Base-by-base conservation (phyloP, 805 yeast genomes). In the Metschnikowia dekortorum region DNA sequence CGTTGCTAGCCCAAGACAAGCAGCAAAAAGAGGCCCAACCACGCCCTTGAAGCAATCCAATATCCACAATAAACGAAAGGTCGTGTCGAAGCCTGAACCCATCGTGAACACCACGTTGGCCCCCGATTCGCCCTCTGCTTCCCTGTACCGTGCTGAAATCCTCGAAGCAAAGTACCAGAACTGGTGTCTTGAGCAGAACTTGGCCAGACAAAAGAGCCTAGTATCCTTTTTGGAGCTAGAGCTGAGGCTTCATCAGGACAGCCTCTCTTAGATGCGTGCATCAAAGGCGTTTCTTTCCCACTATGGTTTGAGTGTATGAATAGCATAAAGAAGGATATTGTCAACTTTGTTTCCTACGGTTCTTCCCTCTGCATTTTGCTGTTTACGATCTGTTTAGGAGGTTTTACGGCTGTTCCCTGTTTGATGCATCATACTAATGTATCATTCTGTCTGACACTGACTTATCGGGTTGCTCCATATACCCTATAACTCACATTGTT, bases 31-130 rank as follows among this genome's bases (percentile, higher is more conserved):
- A 42, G 70, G 67, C 6, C 70, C 76, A 26, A 56, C 66, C 14
- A 68, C 76, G 6, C 76, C 76, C 1, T 53, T 69, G 45, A 59
- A 69, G 8, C 68, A 67, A 13, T 60, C 69, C 7, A 49, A 55
- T 16, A 50, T 60, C 18, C 64, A 59, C 29, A 59, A 60, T 39
- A 58, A 50, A 51, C 67, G 52, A 52, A 56, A 45, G 44, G 58
- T 43, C 39, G 41, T 49, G 16, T 37, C 55, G 16, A 55, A 55
- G 39, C 39, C 31, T 13, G 52, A 49, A 6, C 33, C 50, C 37
- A 38, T 34, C 11, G 34, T 49, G 16, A 46, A 41, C 18, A 22
- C 46, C 14, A 34, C 46, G 8, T 43, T 48, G 32, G 49, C 44
- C 28, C 36, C 36, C 9, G 29, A 46, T 8, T 39, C 54, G 2